Conservation (phyloP, 2,329 filamentous ascomycete species). For the Cryphonectria naterciae region DNA sequence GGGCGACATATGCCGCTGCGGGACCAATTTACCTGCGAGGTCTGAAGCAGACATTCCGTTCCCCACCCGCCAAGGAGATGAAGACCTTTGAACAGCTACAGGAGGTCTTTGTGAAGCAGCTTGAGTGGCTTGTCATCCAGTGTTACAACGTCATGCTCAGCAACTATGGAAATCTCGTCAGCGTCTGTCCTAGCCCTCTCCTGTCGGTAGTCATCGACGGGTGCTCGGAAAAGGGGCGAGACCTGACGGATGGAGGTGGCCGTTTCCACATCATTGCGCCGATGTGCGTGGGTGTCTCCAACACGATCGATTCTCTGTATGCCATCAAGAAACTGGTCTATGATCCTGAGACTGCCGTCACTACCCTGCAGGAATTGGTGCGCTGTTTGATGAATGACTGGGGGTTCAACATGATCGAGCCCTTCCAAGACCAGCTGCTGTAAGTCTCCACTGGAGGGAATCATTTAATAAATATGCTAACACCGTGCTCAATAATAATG, state of each 20-base stretch:
- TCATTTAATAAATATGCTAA: not conserved
- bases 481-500: not conserved
- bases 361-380: slow-evolving; percentile 13
- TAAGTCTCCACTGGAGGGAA: not conserved
- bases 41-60: slow-evolving; percentile 23
- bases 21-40: slow-evolving; percentile 19
- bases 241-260: slow-evolving; percentile 22
- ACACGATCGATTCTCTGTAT: slow-evolving; percentile 25
- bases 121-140: slow-evolving; percentile 17
- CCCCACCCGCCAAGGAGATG: slow-evolving; percentile 3
- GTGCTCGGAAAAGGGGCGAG: slow-evolving; percentile 18
- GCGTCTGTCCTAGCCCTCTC: slow-evolving; percentile 21
- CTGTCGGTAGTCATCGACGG: slow-evolving; percentile 21
- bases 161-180: slow-evolving; percentile 18
- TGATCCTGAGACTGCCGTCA: slow-evolving; percentile 15
- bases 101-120: slow-evolving; percentile 20
- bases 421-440: slow-evolving; percentile 20
- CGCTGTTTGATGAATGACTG: slow-evolving; percentile 23
- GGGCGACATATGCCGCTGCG: slow-evolving; percentile 14
- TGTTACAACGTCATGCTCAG: slow-evolving; percentile 22
- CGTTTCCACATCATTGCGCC: slow-evolving; percentile 19
- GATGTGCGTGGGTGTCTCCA: slow-evolving; percentile 18
- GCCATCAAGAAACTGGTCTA: slow-evolving; percentile 26
- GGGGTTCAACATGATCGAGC: slow-evolving; percentile 26
- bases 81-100: slow-evolving; percentile 17